Evolutionary conservation across 2,329 filamentous ascomycete species (phyloP), one percentile per base, ranked within the genome.

Genomic region (Davidsoniella virescens): DNA sequence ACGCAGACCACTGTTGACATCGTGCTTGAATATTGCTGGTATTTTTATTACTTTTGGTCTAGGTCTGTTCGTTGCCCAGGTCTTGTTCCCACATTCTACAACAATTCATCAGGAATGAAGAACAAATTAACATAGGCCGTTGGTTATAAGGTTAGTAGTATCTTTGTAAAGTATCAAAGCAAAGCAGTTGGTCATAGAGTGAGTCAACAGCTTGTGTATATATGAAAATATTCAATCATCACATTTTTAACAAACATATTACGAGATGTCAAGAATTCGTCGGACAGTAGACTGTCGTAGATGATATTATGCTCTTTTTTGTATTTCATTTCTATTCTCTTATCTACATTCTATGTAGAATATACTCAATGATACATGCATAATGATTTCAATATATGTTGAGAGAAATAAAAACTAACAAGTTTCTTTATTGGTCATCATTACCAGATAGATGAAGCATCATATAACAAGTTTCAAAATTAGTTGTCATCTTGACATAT

Each of bases 31-130:
- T 29, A 52, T 62, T 7, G 44, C 60, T 1, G 56, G 59, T 10
- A 54, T 65, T n/a, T 57, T 52, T 1, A 5, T 61, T 0, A 52
- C 62, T 1, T 61, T 65, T 48, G 55, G 55, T 14, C 25, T 65
- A 8, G 62, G 61, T 0, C 46, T 65, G 26, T 23, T 47, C 7
- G 33, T 50, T 16, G 37, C 47, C 1, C 33, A 50, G 37, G 20
- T 53, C 12, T 6, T 53, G 38, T 50, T 47, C n/a, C 40, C 44
- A 4, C 38, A 38, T 12, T n/a, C 9, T 2, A 33, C 29, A 12
- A 33, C 8, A 33, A 33, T 33, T 12, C 2, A 8, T 18, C 14
- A 20, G 14, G 10, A 42, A 23, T 42, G 10, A 42, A 23, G n/a
- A 33, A 17, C 16, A 26, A n/a, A 17, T 29, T n/a, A n/a, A 14